Conservation (phyloP, 225 moss, liverwort and hornwort species). For the Thuidium tamariscinum region DNA sequence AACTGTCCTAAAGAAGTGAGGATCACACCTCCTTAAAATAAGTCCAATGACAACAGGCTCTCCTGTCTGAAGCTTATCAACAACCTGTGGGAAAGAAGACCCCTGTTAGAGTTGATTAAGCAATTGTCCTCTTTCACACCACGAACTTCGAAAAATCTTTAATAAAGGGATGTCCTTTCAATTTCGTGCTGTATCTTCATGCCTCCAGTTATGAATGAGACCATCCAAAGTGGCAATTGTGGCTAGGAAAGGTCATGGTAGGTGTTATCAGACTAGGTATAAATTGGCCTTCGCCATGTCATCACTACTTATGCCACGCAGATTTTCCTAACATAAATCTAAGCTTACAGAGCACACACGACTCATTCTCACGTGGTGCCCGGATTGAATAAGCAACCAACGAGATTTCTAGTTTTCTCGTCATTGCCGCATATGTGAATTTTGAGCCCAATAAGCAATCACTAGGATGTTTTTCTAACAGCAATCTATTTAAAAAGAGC, state of each 20-base stretch:
- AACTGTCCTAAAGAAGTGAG: background rate
- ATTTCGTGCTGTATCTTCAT: background rate
- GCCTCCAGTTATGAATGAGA: background rate
- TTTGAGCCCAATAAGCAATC: background rate
- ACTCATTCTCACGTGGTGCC: background rate
- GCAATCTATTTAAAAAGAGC: background rate
- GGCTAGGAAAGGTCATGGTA: background rate
- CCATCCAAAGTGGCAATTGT: background rate
- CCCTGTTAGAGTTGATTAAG: background rate
- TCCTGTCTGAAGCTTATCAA: constrained; percentile 74
- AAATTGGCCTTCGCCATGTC: background rate
- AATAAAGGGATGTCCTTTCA: background rate
- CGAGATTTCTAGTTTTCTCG: background rate
- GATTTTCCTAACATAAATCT: background rate
- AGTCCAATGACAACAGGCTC: constrained; percentile 91
- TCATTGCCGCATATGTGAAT: background rate
- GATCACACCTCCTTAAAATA: constrained; percentile 69
- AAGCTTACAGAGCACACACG: background rate
- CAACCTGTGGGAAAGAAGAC: constrained; percentile 43
- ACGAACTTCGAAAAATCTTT: background rate
- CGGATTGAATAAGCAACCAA: background rate
- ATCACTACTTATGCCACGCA: background rate
- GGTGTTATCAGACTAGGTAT: background rate
- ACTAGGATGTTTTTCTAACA: background rate
- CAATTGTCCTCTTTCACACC: background rate